phyloP scores from a whole-genome alignment of 148 eudicot genomes.

The Simmondsia chinensis region DNA sequence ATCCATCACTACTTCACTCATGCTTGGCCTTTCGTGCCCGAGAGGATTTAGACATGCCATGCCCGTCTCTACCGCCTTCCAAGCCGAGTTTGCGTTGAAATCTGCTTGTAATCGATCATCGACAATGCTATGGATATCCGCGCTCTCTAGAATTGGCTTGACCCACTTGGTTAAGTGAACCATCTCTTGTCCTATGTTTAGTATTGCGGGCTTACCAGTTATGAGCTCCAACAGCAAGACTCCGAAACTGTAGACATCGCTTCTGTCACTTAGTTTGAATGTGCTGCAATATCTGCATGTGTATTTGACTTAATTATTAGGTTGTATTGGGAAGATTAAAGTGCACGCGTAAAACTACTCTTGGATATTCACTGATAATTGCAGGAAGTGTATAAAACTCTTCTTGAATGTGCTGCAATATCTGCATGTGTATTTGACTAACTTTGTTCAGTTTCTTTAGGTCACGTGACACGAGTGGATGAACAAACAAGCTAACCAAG shows the following conservation, averaged over 20 bases:
- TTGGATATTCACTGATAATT: too few species aligned
- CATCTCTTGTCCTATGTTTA: background rate
- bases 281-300: conserved; percentile 22
- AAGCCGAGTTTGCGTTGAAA: conserved; percentile 8
- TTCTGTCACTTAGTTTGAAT: conserved; percentile 14
- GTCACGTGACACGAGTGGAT: too few species aligned
- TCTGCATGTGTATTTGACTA: too few species aligned
- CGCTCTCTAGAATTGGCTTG: conserved; percentile 4
- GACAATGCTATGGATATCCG: conserved; percentile 13
- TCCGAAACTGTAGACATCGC: conserved; percentile 32
- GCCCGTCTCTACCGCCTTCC: conserved; percentile 19
- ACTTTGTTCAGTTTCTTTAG: too few species aligned
- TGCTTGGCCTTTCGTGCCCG: conserved; percentile 15
- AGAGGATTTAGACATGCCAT: conserved; percentile 18
- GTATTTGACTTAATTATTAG: too few species aligned
- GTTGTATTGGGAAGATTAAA: too few species aligned
- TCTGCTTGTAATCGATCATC: conserved; percentile 18
- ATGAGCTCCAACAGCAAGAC: conserved; percentile 28
- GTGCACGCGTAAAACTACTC: too few species aligned
- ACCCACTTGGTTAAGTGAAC: conserved; percentile 13
- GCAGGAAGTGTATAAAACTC: too few species aligned
- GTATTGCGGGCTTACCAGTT: conserved; percentile 17
- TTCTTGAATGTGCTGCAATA: conserved; percentile 10
- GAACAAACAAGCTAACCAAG: too few species aligned
- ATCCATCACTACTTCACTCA: conserved; percentile 20